A percentile compares a stretch with the other conserved stretches of the same genome.
phyloP scores from a whole-genome alignment of 1,284 basidiomycete species.

The Papiliotrema fonsecae region DNA sequence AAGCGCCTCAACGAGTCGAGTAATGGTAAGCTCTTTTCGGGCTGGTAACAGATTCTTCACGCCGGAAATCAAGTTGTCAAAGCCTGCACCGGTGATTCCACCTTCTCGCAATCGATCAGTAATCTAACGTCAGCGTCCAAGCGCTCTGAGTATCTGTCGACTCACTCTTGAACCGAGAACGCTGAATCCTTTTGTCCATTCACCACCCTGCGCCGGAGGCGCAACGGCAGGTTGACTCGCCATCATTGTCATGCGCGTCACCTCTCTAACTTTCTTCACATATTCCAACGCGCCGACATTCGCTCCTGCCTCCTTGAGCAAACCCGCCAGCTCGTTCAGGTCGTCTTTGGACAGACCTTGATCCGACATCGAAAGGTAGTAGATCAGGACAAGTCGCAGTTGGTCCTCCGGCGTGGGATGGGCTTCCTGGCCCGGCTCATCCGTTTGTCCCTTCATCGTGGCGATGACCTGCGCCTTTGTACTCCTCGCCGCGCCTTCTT shows the following conservation, averaged over 20 bases:
- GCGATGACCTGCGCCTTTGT: slow-evolving; percentile 77
- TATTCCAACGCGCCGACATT: slow-evolving; percentile 86
- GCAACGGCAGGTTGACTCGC: slow-evolving; percentile 68
- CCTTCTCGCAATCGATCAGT: slow-evolving; percentile 92
- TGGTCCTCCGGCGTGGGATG: slow-evolving; percentile 70
- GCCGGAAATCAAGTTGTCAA: slow-evolving; percentile 93
- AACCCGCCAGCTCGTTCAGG: slow-evolving; percentile 77
- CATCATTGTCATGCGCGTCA: slow-evolving; percentile 82
- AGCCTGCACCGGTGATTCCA: slow-evolving; percentile 57
- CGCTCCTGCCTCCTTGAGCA: slow-evolving; percentile 72
- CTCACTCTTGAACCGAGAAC: slow-evolving; percentile 81
- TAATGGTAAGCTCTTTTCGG: slow-evolving; percentile 88
- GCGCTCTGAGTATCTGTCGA: slow-evolving; percentile 8
- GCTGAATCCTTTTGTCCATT: slow-evolving; percentile 74
- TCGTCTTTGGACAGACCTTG: slow-evolving; percentile 78
- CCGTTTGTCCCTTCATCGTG: slow-evolving; percentile 54
- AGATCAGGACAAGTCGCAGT: slow-evolving; percentile 87
- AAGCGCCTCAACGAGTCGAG: slow-evolving; percentile 86
- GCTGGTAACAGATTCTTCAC: slow-evolving; percentile 98
- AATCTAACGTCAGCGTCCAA: slow-evolving; percentile 47
- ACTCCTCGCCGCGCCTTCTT: slow-evolving; percentile 86
- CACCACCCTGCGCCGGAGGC: slow-evolving; percentile 52
- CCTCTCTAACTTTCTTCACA: slow-evolving; percentile 84
- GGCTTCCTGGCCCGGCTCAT: slow-evolving; percentile 56
- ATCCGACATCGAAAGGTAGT: slow-evolving; percentile 82